Evolutionary conservation across 768 basidiomycete genomes (phyloP).

Genomic region (Russula dissimulans): DNA sequence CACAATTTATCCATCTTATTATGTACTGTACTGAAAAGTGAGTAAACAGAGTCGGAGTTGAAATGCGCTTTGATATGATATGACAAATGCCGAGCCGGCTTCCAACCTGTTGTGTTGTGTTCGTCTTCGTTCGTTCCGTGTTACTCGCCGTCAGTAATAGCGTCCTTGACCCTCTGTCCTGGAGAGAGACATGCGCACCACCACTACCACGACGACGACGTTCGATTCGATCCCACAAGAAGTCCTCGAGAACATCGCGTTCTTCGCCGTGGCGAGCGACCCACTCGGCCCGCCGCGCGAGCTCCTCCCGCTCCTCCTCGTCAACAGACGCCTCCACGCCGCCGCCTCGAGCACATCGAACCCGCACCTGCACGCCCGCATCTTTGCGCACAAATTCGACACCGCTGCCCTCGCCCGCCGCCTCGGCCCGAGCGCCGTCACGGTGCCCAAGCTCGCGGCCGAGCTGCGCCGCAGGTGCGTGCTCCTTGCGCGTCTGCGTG

Average conservation of each 20-base stretch:
- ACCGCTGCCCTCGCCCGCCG: conserved; percentile 39
- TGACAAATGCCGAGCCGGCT: conserved; percentile 6
- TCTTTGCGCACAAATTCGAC: conserved; percentile 67
- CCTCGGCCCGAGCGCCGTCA: conserved; percentile 33
- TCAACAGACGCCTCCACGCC: conserved; percentile 40
- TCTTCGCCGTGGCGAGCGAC: conserved; percentile 38
- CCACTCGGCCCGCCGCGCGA: conserved; percentile 54
- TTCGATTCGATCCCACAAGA: conserved; percentile 59
- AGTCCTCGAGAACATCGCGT: conserved; percentile 71
- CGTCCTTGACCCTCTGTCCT: background rate
- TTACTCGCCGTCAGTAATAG: background rate
- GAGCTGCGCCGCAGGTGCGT: conserved; percentile 60
- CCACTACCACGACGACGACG: conserved; percentile 15
- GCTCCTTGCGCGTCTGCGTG: conserved; percentile 47
- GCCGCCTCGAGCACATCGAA: conserved; percentile 45
- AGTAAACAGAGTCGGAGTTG: conserved; percentile 9
- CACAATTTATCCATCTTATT: background rate
- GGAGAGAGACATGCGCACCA: background rate
- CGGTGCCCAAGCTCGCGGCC: conserved; percentile 40
- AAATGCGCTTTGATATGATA: background rate
- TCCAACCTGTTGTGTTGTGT: background rate
- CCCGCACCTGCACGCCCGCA: conserved; percentile 61
- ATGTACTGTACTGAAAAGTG: background rate
- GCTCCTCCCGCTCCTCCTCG: conserved; percentile 45
- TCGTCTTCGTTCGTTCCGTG: background rate